Conservation (phyloP, 345 rosid species). For the Luvunga scandens region DNA sequence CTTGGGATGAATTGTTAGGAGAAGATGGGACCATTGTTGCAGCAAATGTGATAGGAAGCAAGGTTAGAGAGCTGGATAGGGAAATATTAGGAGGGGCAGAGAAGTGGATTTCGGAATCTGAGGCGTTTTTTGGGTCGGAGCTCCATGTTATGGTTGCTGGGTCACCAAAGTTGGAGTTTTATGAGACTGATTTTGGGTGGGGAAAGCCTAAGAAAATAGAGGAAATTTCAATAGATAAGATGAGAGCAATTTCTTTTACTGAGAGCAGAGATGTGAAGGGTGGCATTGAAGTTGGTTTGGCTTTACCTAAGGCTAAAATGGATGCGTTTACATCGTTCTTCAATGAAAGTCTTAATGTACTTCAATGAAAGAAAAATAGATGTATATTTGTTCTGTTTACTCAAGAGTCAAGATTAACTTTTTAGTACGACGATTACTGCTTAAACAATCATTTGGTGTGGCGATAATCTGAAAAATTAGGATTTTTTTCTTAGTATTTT, state of each 20-base stretch:
- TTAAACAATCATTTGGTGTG: too few relatives aligned
- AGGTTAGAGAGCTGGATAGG: conserved; percentile 28
- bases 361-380: not conserved
- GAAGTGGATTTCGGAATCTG: conserved; percentile 25
- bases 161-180: conserved; percentile 38
- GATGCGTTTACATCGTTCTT: conserved; percentile 22
- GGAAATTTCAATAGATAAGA: conserved; percentile 29
- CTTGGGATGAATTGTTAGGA: conserved; percentile 17
- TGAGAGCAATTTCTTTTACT: conserved; percentile 20
- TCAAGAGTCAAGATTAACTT: too few relatives aligned
- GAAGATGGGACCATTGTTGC: conserved; percentile 34
- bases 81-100: conserved; percentile 26
- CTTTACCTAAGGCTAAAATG: conserved; percentile 18
- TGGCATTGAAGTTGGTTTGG: conserved; percentile 44
- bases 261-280: conserved; percentile 31
- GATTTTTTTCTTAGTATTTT: too few relatives aligned
- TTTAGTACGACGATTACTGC: too few relatives aligned
- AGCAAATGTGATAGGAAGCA: conserved; percentile 33
- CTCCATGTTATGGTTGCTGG: conserved; percentile 24
- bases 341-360: not conserved
- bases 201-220: conserved; percentile 44
- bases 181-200: conserved; percentile 45
- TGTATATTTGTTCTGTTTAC: too few relatives aligned
- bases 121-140: conserved; percentile 18
- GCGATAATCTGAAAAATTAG: too few relatives aligned